A percentile compares a stretch with the other conserved stretches of the same genome.
Conservation (phyloP, 805 yeast species). For the Myxozyma neglecta region DNA sequence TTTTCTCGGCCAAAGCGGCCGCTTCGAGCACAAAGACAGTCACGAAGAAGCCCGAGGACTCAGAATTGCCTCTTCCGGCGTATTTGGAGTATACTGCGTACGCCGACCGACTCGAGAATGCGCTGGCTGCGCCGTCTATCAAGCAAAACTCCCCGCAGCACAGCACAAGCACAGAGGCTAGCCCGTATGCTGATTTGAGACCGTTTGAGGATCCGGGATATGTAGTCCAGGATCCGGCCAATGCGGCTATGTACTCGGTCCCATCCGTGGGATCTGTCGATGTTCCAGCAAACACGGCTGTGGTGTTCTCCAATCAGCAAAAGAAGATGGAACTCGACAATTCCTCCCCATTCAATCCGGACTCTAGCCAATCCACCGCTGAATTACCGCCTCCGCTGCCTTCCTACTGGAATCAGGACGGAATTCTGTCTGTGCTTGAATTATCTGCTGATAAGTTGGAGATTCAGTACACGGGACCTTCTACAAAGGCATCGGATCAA, state of each 20-base stretch:
- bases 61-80: constrained; percentile 1
- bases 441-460: constrained; percentile 21
- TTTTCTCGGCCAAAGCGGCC: constrained; percentile 3
- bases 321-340: constrained; percentile 3
- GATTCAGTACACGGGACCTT: constrained; percentile 18
- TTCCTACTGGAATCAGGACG: constrained; percentile 23
- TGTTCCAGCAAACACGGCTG: neutral
- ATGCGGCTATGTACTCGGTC: neutral
- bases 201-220: constrained; percentile 1
- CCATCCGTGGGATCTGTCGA: constrained; percentile 11
- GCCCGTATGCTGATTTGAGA: neutral
- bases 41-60: neutral
- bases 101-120: constrained; percentile 10
- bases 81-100: constrained; percentile 8
- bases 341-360: neutral
- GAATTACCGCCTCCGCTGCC: constrained; percentile 22
- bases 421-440: constrained; percentile 16
- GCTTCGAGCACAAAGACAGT: neutral
- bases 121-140: neutral
- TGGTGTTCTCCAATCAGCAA: neutral
- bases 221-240: constrained; percentile 2
- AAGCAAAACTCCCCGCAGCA: neutral
- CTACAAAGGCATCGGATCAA: constrained; percentile 22
- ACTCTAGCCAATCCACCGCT: neutral
- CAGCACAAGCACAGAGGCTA: neutral